Conservation (phyloP, 164 flowering plant genomes). For the Cinnamomum micranthum region DNA sequence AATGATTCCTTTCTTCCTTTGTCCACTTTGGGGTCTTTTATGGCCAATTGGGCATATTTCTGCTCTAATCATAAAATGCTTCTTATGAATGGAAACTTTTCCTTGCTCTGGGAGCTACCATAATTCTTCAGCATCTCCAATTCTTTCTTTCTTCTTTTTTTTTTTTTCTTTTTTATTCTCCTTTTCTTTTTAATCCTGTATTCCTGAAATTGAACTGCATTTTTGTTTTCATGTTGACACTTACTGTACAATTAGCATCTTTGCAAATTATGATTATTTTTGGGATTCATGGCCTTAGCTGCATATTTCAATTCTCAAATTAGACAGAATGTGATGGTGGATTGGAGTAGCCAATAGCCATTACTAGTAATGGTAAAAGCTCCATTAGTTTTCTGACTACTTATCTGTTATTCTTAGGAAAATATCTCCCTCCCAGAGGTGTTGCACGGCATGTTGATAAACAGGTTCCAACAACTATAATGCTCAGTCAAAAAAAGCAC, state of each 20-base stretch:
- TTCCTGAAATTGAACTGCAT: background rate
- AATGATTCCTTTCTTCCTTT: too few species aligned
- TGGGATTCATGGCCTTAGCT: background rate
- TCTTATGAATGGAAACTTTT: too few species aligned
- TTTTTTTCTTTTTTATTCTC: too few species aligned
- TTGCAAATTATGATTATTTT: conserved; percentile 1
- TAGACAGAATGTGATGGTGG: background rate
- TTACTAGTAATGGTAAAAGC: background rate
- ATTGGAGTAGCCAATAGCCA: too few species aligned
- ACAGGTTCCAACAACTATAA: conserved; percentile 15
- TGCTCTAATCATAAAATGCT: too few species aligned
- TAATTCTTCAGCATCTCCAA: too few species aligned
- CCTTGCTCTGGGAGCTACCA: too few species aligned
- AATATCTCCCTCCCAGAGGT: conserved; percentile 15
- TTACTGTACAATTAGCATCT: background rate
- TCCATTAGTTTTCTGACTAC: background rate
- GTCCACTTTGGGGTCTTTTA: too few species aligned
- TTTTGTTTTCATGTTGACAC: background rate
- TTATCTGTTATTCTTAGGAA: conserved; percentile 26
- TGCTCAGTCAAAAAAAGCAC: conserved; percentile 23
- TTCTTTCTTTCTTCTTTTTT: too few species aligned
- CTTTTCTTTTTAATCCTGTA: too few species aligned
- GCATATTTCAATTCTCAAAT: background rate
- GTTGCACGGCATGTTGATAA: conserved; percentile 16
- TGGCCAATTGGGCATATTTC: too few species aligned